Evolutionary conservation across 2,329 filamentous ascomycete genomes (phyloP).

Genomic region (Colletotrichum falcatum): DNA sequence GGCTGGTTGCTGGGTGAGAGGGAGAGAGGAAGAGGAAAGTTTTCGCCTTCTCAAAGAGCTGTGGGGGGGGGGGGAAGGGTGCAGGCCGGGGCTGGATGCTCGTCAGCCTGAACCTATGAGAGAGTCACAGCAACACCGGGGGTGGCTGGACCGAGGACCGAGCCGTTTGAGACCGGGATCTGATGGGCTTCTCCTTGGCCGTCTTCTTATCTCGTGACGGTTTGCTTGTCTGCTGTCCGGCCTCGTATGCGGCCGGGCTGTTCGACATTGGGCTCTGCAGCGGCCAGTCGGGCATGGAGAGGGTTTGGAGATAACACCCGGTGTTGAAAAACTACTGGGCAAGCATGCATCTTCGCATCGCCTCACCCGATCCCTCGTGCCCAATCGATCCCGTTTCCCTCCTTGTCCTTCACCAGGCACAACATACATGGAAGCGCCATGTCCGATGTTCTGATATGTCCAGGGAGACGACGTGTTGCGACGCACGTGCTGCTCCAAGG

Average conservation of each 20-base stretch:
- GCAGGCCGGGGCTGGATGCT: not conserved
- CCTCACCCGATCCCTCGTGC: not conserved
- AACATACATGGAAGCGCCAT: not conserved
- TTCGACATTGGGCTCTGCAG: not conserved
- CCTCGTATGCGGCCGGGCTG: slow-evolving; percentile 11
- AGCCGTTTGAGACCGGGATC: slow-evolving; percentile 27
- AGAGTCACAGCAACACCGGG: slow-evolving; percentile 8
- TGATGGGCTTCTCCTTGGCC: slow-evolving; percentile 6
- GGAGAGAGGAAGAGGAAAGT: slow-evolving; percentile 5
- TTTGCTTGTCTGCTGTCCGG: not conserved
- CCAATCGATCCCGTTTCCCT: not conserved
- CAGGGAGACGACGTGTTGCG: not conserved
- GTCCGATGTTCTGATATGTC: not conserved
- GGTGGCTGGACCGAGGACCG: slow-evolving; percentile 21
- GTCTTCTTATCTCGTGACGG: not conserved
- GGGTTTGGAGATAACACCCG: not conserved
- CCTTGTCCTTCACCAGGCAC: not conserved
- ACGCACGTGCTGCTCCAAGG: not conserved
- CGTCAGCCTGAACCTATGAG: slow-evolving; percentile 28
- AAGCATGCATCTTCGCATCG: not conserved
- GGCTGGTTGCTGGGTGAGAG: not conserved
- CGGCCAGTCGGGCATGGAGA: slow-evolving; percentile 5
- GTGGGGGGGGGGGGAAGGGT: too few species aligned
- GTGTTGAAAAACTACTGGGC: slow-evolving; percentile 2
- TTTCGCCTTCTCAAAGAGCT: not conserved